Base-by-base conservation (phyloP, 805 yeast genomes). In the Saccharomyces eubayanus region DNA sequence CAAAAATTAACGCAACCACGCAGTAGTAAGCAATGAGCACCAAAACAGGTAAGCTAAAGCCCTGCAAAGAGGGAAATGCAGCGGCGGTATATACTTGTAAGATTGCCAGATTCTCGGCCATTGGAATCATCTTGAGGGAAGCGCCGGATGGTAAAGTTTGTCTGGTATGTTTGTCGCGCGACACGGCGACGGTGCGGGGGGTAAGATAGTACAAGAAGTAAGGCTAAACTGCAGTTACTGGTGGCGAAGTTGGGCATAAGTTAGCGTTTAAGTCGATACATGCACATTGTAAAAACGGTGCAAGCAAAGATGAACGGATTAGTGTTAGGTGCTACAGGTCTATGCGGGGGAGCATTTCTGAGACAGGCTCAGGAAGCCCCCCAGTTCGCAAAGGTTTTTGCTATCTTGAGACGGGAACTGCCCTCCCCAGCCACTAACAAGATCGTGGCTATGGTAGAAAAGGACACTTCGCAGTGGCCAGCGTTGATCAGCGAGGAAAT, bases 281-380 rank as follows among this genome's bases (percentile, higher is more conserved):
- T 30, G 47, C 24, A 28, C 9, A 30, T 28, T 5, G 16, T 12
- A 29, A 28, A 27, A 24, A 48, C 28, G 28, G 8, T 8, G 21
- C 24, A 10, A 45, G 14, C 31, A 36, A 46, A 14, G 11, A 63
- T 60, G 64, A 65, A 61, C 40, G 69, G 70, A 12, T 70, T 78
- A 47, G 62, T 77, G 14, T 67, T 87, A 47, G 96, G 96, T 1
- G 78, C 90, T 29, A 89, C 96, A 1, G 96, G 96, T 2, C 71
- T 88, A 21, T 84, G 85, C 53, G 97, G 96, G 8, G 60, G 74
- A 27, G 75, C 72, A 27, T 76, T 87, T 55, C 64, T 87, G 52
- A 76, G 74, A 52, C 68, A 68, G 28, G 79, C 80, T 5, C 67
- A 69, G 41, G 56, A 63, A 9, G 67, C 78, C 2, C 55, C 71